Conservation (phyloP, 192 early-diverging fungal genomes). For the Rhizophagus sp. region DNA sequence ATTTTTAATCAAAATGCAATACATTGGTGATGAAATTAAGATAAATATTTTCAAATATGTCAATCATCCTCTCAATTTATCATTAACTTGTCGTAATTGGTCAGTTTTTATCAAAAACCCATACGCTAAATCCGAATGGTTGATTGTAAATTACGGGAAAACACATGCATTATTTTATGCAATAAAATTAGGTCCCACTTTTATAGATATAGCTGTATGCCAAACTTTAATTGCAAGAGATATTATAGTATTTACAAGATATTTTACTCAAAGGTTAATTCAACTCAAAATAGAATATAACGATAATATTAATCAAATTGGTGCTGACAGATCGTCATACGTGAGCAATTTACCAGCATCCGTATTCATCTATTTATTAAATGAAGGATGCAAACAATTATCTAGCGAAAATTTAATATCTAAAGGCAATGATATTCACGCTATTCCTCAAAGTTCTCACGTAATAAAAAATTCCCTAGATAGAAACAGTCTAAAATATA, state of each 20-base stretch:
- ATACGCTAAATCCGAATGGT: no score
- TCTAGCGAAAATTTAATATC: not conserved
- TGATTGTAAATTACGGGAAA: not conserved
- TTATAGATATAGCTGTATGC: no score
- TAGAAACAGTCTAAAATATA: no score
- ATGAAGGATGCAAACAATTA: not conserved
- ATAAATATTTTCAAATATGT: not conserved
- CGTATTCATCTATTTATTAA: not conserved
- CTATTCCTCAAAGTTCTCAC: not conserved
- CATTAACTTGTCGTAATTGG: not conserved
- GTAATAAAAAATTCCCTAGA: not conserved
- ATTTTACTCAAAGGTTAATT: no score
- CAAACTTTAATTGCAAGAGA: no score
- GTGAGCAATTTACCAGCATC: no score
- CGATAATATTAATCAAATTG: not conserved
- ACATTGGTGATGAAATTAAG: not conserved
- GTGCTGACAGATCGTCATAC: not conserved
- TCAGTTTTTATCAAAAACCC: not conserved
- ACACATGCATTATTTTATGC: no score
- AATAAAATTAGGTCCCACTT: not conserved
- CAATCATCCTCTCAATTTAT: not conserved
- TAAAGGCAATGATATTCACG: not conserved
- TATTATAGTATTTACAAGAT: no score
- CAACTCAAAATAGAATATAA: no score
- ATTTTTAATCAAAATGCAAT: no score